Base-by-base conservation (phyloP, 805 yeast species). In the Hanseniaspora jakobsenii region DNA sequence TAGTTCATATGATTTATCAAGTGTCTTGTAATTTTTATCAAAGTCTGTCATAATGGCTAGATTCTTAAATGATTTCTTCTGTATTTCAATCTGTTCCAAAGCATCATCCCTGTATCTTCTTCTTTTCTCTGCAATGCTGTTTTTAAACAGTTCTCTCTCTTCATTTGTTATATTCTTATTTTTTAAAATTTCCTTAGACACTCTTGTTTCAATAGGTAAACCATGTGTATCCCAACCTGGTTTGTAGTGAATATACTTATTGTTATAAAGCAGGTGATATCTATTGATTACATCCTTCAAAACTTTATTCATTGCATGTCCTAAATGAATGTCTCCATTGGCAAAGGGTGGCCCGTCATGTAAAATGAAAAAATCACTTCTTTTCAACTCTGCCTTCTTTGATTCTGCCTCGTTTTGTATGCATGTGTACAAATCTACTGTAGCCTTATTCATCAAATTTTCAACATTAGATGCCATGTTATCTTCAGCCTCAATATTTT, bases 141-240 rank as follows among this genome's bases (percentile, higher is more conserved):
- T 70, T 42, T 79, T 78, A n/a, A 57, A 47, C 3, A 63, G 60
- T 1, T 65, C 38, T 32, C 14, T 55, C 58, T n/a, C n/a, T n/a
- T n/a, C n/a, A n/a, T n/a, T n/a, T 14, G 61, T 59, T 41, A 58
- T 51, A 38, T 66, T 61, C 29, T 55, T 60, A 55, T 52, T 14
- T 17, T 36, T 36, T 6, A 16, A 17, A 37, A 61, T 61, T 49
- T 63, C 71, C 52, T 60, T 71, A 59, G 84, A 60, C 0, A 94
- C 94, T 54, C 86, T 87, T 57, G 84, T 67, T 60, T 91, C 99
- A 50, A 91, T 91, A 1, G 99, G 99, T 30, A 91, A 66, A 0
- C 99, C 99, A 64, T 91, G 99, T 57, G 98, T 91, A 59, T 91
- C 99, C 97, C 98, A 91, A 0, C 99, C 99, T 0, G 97, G 95